Conservation (phyloP, 805 yeast genomes). For the Wickerhamiella vanderwaltii region DNA sequence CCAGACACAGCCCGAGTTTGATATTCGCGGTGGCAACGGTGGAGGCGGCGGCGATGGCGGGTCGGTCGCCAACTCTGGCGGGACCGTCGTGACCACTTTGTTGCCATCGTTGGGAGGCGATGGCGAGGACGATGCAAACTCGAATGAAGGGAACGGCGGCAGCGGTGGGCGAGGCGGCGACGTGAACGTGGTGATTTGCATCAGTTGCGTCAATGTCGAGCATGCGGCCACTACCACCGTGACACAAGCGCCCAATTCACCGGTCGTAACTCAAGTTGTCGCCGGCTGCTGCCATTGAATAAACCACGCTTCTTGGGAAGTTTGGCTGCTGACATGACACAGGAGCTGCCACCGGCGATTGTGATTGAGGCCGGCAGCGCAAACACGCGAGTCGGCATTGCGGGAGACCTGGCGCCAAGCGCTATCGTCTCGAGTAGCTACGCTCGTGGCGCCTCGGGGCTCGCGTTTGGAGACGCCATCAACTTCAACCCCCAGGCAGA, state of each 20-base stretch:
- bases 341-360: slow-evolving; percentile 76
- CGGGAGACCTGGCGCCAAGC: slow-evolving; percentile 84
- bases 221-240: not conserved
- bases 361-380: slow-evolving; percentile 86
- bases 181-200: slow-evolving; percentile 10
- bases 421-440: slow-evolving; percentile 61
- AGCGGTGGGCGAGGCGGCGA: slow-evolving; percentile 10
- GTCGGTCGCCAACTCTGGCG: not conserved
- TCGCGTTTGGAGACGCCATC: slow-evolving; percentile 20
- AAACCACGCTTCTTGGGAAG: too few relatives aligned
- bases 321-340: slow-evolving; percentile 4
- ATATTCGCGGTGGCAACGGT: slow-evolving; percentile 4
- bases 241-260: too few relatives aligned
- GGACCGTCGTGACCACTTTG: slow-evolving; percentile 1
- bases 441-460: slow-evolving; percentile 28
- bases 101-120: not conserved
- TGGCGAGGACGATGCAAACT: not conserved
- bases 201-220: slow-evolving; percentile 4
- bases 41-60: slow-evolving; percentile 9
- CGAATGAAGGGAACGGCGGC: slow-evolving; percentile 5
- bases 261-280: not conserved
- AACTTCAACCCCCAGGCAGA: slow-evolving; percentile 17
- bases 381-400: slow-evolving; percentile 72
- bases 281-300: slow-evolving; percentile 1
- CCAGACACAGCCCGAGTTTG: not conserved